Conservation (phyloP, 208 protist species). For the Crithidia sp. region DNA sequence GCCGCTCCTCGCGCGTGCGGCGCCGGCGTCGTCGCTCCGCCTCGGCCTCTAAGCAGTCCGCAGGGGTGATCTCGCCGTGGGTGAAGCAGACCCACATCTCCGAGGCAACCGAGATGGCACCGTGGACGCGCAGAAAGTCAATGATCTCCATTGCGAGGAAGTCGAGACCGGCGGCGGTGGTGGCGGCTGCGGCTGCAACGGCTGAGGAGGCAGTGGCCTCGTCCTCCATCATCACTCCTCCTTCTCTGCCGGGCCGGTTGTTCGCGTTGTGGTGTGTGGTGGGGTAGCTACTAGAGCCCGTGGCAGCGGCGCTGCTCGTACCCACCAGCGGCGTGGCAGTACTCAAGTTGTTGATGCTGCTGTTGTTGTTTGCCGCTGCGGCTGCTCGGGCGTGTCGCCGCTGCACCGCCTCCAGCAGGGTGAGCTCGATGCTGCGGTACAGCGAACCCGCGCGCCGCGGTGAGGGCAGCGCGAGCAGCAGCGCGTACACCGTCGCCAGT, state of each 20-base stretch:
- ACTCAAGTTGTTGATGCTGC: background rate
- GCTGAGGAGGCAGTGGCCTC: slow-evolving; percentile 2
- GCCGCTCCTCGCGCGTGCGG: slow-evolving; percentile 26
- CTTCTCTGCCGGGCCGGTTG: background rate
- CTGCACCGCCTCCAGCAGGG: slow-evolving; percentile 47
- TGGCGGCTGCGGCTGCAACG: slow-evolving; percentile 10
- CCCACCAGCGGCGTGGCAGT: background rate
- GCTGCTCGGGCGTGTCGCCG: slow-evolving; percentile 29
- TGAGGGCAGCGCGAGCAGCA: slow-evolving; percentile 46
- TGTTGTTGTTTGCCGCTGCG: slow-evolving; percentile 15
- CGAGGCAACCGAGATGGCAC: slow-evolving; percentile 54
- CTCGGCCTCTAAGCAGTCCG: slow-evolving; percentile 13
- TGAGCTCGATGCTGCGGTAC: slow-evolving; percentile 63
- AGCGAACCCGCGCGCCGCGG: slow-evolving; percentile 71
- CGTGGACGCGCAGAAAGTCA: slow-evolving; percentile 68
- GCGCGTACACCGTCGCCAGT: slow-evolving; percentile 44
- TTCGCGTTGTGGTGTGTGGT: background rate
- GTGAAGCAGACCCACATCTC: slow-evolving; percentile 72
- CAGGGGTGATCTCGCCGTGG: slow-evolving; percentile 55
- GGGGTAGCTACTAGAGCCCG: background rate
- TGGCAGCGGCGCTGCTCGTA: background rate
- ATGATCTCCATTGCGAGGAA: slow-evolving; percentile 72
- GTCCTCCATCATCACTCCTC: slow-evolving; percentile 14
- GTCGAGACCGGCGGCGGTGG: slow-evolving; percentile 46
- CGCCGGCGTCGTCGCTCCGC: slow-evolving; percentile 28